Evolutionary conservation across 78 protist genomes (phyloP).

Genomic region (Emiliania huxleyi): DNA sequence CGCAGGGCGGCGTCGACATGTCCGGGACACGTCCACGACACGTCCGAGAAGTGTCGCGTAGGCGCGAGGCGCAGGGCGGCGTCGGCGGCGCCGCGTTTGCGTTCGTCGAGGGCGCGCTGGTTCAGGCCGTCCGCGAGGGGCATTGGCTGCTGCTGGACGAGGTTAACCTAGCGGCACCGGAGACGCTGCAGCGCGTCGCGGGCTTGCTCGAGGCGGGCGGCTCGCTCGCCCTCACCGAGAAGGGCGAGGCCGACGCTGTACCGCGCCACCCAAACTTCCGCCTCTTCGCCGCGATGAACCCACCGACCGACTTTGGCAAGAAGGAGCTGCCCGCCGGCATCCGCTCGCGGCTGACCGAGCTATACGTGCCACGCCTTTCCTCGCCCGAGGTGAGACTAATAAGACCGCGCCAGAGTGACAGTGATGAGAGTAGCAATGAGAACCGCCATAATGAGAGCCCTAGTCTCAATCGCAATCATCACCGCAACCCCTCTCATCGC

Average conservation of each 20-base stretch:
- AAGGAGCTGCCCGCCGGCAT: slow-evolving; percentile 89
- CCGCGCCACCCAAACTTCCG: slow-evolving; percentile 91
- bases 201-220: slow-evolving; percentile 22
- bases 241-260: slow-evolving; percentile 83
- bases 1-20: too few relatives aligned
- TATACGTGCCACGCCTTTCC: slow-evolving; percentile 69
- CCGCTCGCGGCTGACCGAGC: slow-evolving; percentile 87
- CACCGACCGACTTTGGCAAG: slow-evolving; percentile 99
- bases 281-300: slow-evolving; percentile 98
- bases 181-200: slow-evolving; percentile 83
- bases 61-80: not conserved
- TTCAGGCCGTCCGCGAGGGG: slow-evolving; percentile 86
- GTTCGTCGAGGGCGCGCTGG: slow-evolving; percentile 92
- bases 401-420: too few relatives aligned
- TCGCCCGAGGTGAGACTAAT: too few relatives aligned
- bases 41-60: too few relatives aligned
- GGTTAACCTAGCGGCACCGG: slow-evolving; percentile 95
- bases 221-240: slow-evolving; percentile 84
- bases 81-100: slow-evolving; percentile 74
- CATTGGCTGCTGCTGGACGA: slow-evolving; percentile 99
- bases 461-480: too few relatives aligned
- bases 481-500: too few relatives aligned
- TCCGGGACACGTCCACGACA: too few relatives aligned
- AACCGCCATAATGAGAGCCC: too few relatives aligned
- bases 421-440: too few relatives aligned